phyloP scores from a whole-genome alignment of 2,329 filamentous ascomycete species.

The Fusarium stilboides region DNA sequence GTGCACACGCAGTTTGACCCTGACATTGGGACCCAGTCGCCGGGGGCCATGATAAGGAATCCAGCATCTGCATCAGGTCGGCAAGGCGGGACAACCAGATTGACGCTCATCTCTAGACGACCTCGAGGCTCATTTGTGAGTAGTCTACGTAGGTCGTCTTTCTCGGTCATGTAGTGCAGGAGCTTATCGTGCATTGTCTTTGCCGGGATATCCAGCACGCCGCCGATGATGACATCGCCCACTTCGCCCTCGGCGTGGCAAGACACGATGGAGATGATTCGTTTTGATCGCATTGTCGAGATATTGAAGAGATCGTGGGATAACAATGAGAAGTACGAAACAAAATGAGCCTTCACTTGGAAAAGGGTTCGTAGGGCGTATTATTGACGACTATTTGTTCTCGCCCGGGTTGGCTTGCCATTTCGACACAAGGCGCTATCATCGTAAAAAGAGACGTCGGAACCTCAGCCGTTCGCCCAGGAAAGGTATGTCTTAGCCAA shows the following conservation, averaged over 20 bases:
- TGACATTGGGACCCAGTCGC: slow-evolving; percentile 52
- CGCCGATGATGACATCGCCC: slow-evolving; percentile 65
- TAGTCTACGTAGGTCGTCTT: slow-evolving; percentile 55
- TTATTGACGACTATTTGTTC: too few species aligned
- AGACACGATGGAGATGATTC: slow-evolving; percentile 53
- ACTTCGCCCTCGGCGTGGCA: slow-evolving; percentile 61
- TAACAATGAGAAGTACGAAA: too few species aligned
- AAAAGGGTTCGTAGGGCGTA: too few species aligned
- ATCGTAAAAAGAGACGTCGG: too few species aligned
- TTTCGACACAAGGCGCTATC: too few species aligned
- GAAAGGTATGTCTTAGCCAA: too few species aligned
- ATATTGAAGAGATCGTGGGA: too few species aligned
- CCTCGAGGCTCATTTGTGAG: slow-evolving; percentile 17
- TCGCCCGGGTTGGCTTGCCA: too few species aligned
- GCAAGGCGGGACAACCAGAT: slow-evolving; percentile 43
- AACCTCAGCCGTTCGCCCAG: too few species aligned
- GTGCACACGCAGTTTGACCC: slow-evolving; percentile 61
- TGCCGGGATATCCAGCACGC: slow-evolving; percentile 60
- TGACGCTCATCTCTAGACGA: slow-evolving; percentile 19
- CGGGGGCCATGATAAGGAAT: slow-evolving; percentile 54
- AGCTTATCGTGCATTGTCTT: slow-evolving; percentile 66
- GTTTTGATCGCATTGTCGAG: slow-evolving; percentile 23
- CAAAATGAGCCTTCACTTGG: too few species aligned
- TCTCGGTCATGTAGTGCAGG: slow-evolving; percentile 57
- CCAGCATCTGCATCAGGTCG: slow-evolving; percentile 59